Base-by-base conservation (phyloP, 768 basidiomycete genomes). In the Melanogaster broomeanus region DNA sequence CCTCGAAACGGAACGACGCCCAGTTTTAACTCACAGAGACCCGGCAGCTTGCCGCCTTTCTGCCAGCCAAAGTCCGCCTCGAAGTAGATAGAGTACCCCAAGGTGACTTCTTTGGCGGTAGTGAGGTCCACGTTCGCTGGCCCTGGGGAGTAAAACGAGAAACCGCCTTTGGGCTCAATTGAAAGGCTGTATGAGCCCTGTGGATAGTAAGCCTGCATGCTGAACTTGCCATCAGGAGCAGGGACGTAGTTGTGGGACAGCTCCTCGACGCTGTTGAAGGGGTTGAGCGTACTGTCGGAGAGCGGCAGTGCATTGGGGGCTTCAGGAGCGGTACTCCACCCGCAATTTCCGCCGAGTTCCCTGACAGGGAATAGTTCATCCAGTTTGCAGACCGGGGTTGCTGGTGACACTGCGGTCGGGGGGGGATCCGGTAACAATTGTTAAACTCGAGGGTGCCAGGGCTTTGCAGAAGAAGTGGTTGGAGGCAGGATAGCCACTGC, bases 11-110 rank as follows among this genome's bases (percentile, higher is more conserved):
- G 27, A 24, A 21, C 7, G 4, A 15, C 9, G n/a, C 9, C 31
- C 16, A 12, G 15, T n/a, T n/a, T 19, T 24, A n/a, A 74, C 80
- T 59, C 60, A 85, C 84, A 87, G 58, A 88, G 66, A 57, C 87
- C 87, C n/a, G 87, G 87, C 22, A 89, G 74, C 66, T 88, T 90
- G 39, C 87, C 87, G 51, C 87, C 87, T 58, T 75, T 76, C 56
- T 81, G 74, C 70, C 79, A 88, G n/a, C 75, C 74, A 64, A 85
- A 88, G 25, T 79, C 86, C 12, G 75, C 63, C 27, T 77, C 70
- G 70, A 89, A 87, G 71, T 72, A 83, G 30, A 86, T 78, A 1
- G 83, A 80, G 70, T 80, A 80, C 0, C 67, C 79, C 57, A 89
- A 79, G 3, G 82, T 83, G 12, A 81, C 80, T 58, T 88, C 86